Conservation (phyloP, 306 rosid genomes). For the Vigna mungo region DNA sequence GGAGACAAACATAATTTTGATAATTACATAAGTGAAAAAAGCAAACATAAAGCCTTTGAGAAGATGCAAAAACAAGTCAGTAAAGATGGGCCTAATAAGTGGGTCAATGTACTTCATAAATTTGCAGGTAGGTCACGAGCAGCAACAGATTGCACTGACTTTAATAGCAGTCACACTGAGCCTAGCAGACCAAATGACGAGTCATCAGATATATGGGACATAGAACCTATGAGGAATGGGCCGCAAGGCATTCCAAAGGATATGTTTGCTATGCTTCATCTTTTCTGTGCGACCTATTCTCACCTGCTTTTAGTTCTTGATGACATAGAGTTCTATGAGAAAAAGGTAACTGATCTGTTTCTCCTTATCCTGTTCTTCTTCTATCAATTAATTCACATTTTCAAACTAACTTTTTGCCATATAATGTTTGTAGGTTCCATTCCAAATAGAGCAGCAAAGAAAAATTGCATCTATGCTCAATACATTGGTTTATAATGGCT, state of each 20-base stretch:
- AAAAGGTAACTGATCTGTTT: constrained; percentile 64
- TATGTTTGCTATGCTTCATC: constrained; percentile 77
- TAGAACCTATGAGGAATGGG: constrained; percentile 76
- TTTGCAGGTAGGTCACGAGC: constrained; percentile 80
- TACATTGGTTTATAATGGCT: constrained; percentile 89
- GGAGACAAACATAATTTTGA: constrained; percentile 54
- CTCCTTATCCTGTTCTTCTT: constrained; percentile 21
- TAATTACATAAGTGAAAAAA: constrained; percentile 46
- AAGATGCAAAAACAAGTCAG: constrained; percentile 60
- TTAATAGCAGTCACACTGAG: constrained; percentile 52
- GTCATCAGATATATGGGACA: constrained; percentile 77
- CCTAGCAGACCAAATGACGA: constrained; percentile 58
- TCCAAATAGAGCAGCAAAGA: constrained; percentile 87
- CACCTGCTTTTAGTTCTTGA: constrained; percentile 94
- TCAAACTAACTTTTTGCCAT: constrained; percentile 41
- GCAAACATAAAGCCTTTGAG: constrained; percentile 54
- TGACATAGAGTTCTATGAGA: constrained; percentile 97
- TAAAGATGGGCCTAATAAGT: constrained; percentile 74
- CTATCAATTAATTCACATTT: constrained; percentile 29
- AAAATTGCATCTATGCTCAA: constrained; percentile 84
- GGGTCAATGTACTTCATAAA: constrained; percentile 77
- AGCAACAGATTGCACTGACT: constrained; percentile 46
- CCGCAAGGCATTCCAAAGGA: constrained; percentile 83
- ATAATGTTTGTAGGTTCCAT: constrained; percentile 74
- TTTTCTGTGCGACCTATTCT: constrained; percentile 91